These are phyloP conservation scores for Pseudogymnoascus sp. DNA, from an alignment of 2,329 filamentous ascomycete species.

Conservation along the genomic window DNA sequence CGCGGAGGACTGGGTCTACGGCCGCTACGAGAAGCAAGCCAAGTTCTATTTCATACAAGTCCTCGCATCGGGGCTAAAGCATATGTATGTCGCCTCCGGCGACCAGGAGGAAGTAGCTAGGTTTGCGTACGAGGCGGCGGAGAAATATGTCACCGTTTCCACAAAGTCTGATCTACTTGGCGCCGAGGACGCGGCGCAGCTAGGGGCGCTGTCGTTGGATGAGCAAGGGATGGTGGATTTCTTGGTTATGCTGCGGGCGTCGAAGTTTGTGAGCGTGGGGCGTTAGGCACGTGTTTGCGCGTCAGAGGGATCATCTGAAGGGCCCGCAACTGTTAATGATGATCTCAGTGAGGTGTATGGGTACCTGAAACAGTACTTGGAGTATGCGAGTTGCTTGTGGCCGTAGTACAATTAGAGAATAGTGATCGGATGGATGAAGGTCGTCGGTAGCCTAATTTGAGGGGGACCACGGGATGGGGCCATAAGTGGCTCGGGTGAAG, in stretches of 20 bases:
- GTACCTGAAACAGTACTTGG: background rate
- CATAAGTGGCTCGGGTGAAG: background rate
- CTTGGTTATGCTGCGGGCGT: conserved; percentile 13
- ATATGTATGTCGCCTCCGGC: conserved; percentile 16
- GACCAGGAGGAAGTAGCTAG: conserved; percentile 5
- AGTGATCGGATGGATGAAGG: background rate
- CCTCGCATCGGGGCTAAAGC: conserved; percentile 1
- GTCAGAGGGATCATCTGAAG: no score
- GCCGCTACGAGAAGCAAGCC: conserved; percentile 17
- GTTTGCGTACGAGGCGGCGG: conserved; percentile 10
- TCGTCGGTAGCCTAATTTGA: background rate
- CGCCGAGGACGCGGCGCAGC: background rate
- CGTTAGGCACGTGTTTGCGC: no score
- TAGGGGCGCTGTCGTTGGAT: conserved; percentile 12
- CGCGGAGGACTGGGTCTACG: conserved; percentile 16
- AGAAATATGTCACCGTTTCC: conserved; percentile 11
- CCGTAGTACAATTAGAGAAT: background rate
- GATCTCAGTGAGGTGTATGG: background rate
- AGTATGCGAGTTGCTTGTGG: background rate
- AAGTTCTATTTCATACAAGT: conserved; percentile 12
- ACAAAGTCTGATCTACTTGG: conserved; percentile 13
- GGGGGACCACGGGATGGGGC: background rate
- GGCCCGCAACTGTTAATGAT: no score
- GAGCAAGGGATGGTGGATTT: conserved; percentile 16
- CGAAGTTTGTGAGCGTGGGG: conserved; percentile 12